Evolutionary conservation across 768 basidiomycete species (phyloP).

Genomic region (Amanita exitialis): DNA sequence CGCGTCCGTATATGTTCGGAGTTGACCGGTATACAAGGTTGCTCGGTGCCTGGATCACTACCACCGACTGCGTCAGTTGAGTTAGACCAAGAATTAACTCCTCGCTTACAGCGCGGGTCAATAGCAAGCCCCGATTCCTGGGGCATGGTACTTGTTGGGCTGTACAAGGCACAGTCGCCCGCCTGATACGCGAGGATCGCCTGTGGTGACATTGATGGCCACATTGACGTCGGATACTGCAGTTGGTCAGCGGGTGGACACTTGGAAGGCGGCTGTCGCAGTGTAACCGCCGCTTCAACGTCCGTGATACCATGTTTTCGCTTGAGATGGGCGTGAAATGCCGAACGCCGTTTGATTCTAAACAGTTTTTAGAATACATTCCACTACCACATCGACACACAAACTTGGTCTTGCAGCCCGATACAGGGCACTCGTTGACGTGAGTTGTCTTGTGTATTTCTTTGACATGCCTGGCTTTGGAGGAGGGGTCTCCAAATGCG

Average conservation of each 20-base stretch:
- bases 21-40: no score
- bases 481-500: conserved; percentile 62
- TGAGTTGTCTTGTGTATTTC: conserved; percentile 41
- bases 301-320: conserved; percentile 33
- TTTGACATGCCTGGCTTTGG: conserved; percentile 52
- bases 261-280: background rate
- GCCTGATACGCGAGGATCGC: background rate
- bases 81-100: no score
- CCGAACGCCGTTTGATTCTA: conserved; percentile 58
- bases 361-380: conserved; percentile 1
- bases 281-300: conserved; percentile 10
- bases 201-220: background rate
- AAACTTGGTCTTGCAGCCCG: conserved; percentile 39
- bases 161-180: background rate
- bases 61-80: background rate
- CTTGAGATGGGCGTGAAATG: conserved; percentile 43
- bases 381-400: conserved; percentile 7
- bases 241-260: background rate
- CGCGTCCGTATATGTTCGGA: background rate
- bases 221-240: background rate
- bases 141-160: background rate
- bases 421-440: conserved; percentile 34
- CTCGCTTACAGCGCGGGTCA: background rate
- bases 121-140: background rate
- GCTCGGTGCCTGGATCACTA: background rate